Conservation (phyloP, 352 stramenopile species). For the Phytophthora pinifolia region DNA sequence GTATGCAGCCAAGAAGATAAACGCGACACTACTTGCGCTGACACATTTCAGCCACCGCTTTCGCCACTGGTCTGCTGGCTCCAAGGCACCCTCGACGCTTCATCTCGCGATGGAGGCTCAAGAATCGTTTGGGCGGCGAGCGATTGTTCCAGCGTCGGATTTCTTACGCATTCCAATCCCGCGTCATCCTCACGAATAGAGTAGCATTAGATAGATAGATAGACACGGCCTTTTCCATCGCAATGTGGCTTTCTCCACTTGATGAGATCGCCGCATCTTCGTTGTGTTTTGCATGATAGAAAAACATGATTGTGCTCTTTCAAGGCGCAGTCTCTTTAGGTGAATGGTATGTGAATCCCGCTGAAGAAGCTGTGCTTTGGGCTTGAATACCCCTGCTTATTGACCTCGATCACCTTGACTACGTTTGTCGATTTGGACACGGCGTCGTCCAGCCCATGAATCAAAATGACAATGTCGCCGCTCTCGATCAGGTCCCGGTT, state of each 20-base stretch:
- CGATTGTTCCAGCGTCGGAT: slow-evolving; percentile 72
- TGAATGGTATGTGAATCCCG: slow-evolving; percentile 39
- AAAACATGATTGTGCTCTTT: no score
- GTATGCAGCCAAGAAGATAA: slow-evolving; percentile 70
- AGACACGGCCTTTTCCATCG: neutral
- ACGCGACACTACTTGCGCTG: slow-evolving; percentile 73
- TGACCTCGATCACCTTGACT: slow-evolving; percentile 87
- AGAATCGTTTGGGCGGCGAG: slow-evolving; percentile 58
- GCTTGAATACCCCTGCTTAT: slow-evolving; percentile 63
- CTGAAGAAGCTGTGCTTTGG: slow-evolving; percentile 69
- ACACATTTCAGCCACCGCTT: slow-evolving; percentile 90
- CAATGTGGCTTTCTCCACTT: no score
- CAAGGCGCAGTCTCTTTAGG: slow-evolving; percentile 16
- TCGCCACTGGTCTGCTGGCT: slow-evolving; percentile 53
- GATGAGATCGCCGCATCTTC: no score
- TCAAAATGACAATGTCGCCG: slow-evolving; percentile 88
- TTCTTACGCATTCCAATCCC: slow-evolving; percentile 83
- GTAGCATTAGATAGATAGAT: slow-evolving; percentile 22
- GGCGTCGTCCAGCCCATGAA: slow-evolving; percentile 88
- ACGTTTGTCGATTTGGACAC: slow-evolving; percentile 86
- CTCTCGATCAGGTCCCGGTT: slow-evolving; percentile 77
- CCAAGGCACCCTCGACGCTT: slow-evolving; percentile 51
- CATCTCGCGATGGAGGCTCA: slow-evolving; percentile 71
- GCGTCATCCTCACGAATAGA: slow-evolving; percentile 43
- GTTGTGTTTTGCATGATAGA: neutral